These are phyloP conservation scores for Tripidium arundinaceum DNA, from an alignment of 202 grass and related monocot genomes.

Conservation along the genomic window DNA sequence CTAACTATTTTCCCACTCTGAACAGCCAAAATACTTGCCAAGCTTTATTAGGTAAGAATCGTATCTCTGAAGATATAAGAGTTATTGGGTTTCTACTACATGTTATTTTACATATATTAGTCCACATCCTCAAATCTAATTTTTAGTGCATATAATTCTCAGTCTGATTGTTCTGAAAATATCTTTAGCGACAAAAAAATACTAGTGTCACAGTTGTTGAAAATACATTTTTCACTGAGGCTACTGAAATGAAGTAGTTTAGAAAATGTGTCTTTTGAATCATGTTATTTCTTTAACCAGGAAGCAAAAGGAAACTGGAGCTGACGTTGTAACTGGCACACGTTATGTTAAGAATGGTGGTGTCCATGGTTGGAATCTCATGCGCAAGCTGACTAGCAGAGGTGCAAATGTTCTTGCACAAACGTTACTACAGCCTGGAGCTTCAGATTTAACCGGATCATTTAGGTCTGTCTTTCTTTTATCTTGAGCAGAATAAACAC, in stretches of 20 bases:
- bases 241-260: not conserved
- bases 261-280: not conserved
- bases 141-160: not conserved
- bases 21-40: constrained; percentile 97
- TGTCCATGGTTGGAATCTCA: constrained; percentile 96
- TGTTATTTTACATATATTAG: constrained; percentile 8
- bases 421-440: constrained; percentile 82
- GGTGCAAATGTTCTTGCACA: constrained; percentile 99
- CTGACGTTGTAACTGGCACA: constrained; percentile 89
- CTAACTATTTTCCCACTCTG: constrained; percentile 32
- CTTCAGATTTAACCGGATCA: constrained; percentile 90
- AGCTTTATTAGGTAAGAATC: constrained; percentile 81
- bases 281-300: constrained; percentile 31
- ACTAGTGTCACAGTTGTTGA: not conserved
- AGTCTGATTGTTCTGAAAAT: not conserved
- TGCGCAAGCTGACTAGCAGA: constrained; percentile 91
- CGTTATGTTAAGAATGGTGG: constrained; percentile 89
- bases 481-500: not conserved
- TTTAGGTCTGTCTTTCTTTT: constrained; percentile 53
- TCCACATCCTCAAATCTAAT: not conserved
- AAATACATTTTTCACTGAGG: not conserved
- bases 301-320: constrained; percentile 79
- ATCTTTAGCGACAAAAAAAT: not conserved
- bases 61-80: not conserved
- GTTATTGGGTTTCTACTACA: not conserved